phyloP scores from a whole-genome alignment of 331 rosid genomes.

The Prunus yedoensis region DNA sequence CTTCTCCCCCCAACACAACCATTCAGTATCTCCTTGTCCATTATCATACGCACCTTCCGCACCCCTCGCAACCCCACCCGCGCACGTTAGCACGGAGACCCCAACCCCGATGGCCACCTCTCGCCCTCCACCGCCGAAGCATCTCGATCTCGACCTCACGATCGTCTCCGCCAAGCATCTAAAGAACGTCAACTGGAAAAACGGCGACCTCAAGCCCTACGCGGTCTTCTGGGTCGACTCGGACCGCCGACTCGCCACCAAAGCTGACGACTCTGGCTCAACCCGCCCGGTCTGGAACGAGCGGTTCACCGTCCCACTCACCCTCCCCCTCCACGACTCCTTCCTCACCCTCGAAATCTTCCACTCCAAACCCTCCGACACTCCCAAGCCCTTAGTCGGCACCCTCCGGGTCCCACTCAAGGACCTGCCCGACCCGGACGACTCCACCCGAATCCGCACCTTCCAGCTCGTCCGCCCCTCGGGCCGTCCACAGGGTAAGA shows the following conservation, averaged over 20 bases:
- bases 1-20: not conserved
- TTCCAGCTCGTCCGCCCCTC: slow-evolving; percentile 67
- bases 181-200: slow-evolving; percentile 90
- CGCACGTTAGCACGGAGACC: slow-evolving; percentile 9
- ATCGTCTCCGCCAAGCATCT: slow-evolving; percentile 83
- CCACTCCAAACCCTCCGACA: slow-evolving; percentile 85
- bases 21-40: not conserved
- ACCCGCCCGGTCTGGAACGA: slow-evolving; percentile 85
- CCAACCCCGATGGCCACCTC: slow-evolving; percentile 51
- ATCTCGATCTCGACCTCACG: slow-evolving; percentile 73
- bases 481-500: slow-evolving; percentile 87
- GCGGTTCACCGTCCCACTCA: slow-evolving; percentile 70
- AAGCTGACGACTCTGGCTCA: slow-evolving; percentile 77
- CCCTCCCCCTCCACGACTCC: slow-evolving; percentile 46
- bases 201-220: slow-evolving; percentile 76
- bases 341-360: slow-evolving; percentile 80
- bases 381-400: slow-evolving; percentile 81
- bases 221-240: slow-evolving; percentile 87
- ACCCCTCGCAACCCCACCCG: not conserved
- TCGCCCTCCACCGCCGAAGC: slow-evolving; percentile 70
- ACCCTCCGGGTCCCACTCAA: slow-evolving; percentile 60
- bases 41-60: not conserved
- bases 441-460: slow-evolving; percentile 43
- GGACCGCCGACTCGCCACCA: slow-evolving; percentile 80
- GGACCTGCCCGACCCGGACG: slow-evolving; percentile 48